Evolutionary conservation across 495 filamentous ascomycete genomes (phyloP).

Genomic region (Tuber microsphaerosporum): DNA sequence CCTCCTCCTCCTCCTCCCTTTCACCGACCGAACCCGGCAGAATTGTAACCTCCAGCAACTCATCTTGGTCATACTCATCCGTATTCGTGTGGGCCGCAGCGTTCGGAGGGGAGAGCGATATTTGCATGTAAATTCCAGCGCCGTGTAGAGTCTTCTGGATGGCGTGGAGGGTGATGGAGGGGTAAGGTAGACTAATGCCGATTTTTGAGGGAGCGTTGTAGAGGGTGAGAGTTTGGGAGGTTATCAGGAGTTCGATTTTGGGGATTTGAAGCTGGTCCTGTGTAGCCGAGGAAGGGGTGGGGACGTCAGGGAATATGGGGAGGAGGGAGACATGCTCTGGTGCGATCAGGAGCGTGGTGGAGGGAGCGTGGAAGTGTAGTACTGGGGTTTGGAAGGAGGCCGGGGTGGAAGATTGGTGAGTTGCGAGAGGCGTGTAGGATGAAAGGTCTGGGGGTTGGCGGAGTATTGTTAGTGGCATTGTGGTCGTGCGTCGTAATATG

Average conservation of each 20-base stretch:
- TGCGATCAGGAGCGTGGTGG: constrained; percentile 55
- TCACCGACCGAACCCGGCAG: constrained; percentile 49
- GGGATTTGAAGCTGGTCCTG: constrained; percentile 54
- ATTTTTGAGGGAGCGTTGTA: constrained; percentile 55
- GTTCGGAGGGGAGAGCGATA: constrained; percentile 54
- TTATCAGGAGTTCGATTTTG: constrained; percentile 10
- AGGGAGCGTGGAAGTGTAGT: constrained; percentile 63
- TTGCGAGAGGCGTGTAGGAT: constrained; percentile 63
- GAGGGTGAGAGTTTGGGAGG: constrained; percentile 54
- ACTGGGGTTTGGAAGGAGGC: constrained; percentile 75
- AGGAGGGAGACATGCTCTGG: constrained; percentile 46
- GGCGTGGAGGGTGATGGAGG: constrained; percentile 79
- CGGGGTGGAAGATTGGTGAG: constrained; percentile 80
- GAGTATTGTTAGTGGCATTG: constrained; percentile 46
- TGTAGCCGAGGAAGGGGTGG: constrained; percentile 56
- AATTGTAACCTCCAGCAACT: constrained; percentile 65
- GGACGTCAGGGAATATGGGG: constrained; percentile 49
- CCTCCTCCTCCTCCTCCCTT: constrained; percentile 28
- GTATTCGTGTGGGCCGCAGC: constrained; percentile 38
- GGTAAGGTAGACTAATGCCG: constrained; percentile 80
- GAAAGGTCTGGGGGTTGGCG: constrained; percentile 47
- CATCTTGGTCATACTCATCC: constrained; percentile 62
- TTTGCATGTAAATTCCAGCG: constrained; percentile 66
- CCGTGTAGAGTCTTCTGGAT: constrained; percentile 55
- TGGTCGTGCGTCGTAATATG: constrained; percentile 1